These are phyloP conservation scores for Populus tomentosa DNA, from an alignment of 441 rosid species.

Conservation along the genomic window DNA sequence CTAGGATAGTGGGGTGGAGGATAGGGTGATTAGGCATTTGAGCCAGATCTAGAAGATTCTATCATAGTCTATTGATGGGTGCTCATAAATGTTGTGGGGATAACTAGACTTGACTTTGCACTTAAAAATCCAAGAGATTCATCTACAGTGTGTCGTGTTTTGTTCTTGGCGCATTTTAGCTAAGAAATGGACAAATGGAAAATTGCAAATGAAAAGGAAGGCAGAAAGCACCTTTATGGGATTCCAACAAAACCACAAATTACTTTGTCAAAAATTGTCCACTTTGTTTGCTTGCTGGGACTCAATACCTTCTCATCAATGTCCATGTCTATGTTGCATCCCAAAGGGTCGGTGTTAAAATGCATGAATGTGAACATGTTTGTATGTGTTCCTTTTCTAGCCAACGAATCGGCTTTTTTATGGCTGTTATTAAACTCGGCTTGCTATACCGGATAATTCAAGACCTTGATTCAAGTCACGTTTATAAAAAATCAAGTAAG, in stretches of 20 bases:
- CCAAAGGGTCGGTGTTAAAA: not conserved
- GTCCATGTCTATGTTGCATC: not conserved
- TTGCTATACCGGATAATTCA: fast-evolving
- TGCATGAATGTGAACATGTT: not conserved
- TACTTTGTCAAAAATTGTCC: not conserved
- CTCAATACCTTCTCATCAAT: not conserved
- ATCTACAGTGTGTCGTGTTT: not conserved
- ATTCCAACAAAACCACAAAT: constrained; percentile 6
- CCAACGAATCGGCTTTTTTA: not conserved
- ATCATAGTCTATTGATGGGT: not conserved
- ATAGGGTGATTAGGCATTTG: not conserved
- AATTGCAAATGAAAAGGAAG: not conserved
- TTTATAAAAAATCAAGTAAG: no score
- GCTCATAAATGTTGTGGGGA: not conserved
- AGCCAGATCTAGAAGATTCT: not conserved
- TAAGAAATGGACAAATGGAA: constrained; percentile 5
- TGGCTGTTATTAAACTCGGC: no score
- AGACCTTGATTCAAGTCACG: fast-evolving
- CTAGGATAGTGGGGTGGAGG: not conserved
- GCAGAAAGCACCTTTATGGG: constrained; percentile 5
- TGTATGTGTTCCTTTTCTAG: constrained; percentile 2
- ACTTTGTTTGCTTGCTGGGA: constrained; percentile 1
- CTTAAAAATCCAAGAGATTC: not conserved
- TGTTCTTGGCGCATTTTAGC: not conserved
- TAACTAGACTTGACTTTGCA: not conserved